Evolutionary conservation across 495 filamentous ascomycete species (phyloP).

Genomic region (Aspergillus coremiiformis): DNA sequence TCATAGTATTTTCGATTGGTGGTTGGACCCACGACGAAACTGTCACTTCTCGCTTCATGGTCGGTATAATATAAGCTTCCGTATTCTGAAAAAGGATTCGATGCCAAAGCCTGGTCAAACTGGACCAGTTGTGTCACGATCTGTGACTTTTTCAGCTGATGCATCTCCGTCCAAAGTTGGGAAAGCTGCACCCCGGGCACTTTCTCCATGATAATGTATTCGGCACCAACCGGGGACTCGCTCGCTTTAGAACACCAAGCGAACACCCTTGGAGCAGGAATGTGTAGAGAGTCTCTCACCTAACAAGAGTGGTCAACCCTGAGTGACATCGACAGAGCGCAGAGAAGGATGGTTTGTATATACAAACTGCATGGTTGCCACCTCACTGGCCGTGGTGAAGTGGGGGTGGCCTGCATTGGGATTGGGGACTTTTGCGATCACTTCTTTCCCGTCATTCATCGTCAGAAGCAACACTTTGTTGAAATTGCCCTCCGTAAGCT

Average conservation of each 20-base stretch:
- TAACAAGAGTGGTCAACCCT: too few relatives aligned
- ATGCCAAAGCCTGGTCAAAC: neutral
- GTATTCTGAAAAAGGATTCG: neutral
- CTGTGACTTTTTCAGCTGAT: neutral
- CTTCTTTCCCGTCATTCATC: slow-evolving; percentile 13
- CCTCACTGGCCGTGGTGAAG: slow-evolving; percentile 24
- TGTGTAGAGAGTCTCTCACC: slow-evolving; percentile 3
- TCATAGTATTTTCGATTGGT: neutral
- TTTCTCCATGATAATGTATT: slow-evolving; percentile 18
- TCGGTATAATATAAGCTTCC: neutral
- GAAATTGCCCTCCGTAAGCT: slow-evolving; percentile 19
- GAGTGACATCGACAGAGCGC: too few relatives aligned
- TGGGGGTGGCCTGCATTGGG: slow-evolving; percentile 9
- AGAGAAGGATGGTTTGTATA: slow-evolving; percentile 1
- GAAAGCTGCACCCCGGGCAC: slow-evolving; percentile 1
- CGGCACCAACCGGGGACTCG: slow-evolving; percentile 9
- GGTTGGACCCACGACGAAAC: neutral
- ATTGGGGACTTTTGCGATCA: slow-evolving; percentile 19
- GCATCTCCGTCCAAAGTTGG: slow-evolving; percentile 4
- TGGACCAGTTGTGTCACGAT: slow-evolving; percentile 2
- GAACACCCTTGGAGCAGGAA: slow-evolving; percentile 18
- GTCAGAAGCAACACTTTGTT: slow-evolving; percentile 16
- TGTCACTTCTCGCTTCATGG: neutral
- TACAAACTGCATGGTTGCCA: slow-evolving; percentile 26
- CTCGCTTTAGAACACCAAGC: slow-evolving; percentile 4